These are phyloP conservation scores for Wickerhamiella nectarea DNA, from an alignment of 805 yeast species.

Conservation along the genomic window DNA sequence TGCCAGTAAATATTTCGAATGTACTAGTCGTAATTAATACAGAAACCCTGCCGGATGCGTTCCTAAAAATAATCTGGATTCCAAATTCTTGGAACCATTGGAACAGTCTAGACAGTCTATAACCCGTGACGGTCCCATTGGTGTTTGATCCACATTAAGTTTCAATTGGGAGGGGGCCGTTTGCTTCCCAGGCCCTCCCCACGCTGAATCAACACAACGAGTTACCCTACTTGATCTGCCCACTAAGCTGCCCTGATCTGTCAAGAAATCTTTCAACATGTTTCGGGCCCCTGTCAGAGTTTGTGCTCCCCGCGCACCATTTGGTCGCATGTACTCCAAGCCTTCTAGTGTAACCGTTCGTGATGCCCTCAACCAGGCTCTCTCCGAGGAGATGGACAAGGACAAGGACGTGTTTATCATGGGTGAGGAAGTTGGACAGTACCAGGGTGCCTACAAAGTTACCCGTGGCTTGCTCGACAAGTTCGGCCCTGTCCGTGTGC, in stretches of 20 bases:
- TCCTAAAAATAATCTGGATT: too few species aligned
- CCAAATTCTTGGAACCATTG: too few species aligned
- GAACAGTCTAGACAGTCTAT: too few species aligned
- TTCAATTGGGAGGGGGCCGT: too few species aligned
- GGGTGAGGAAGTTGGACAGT: slow-evolving; percentile 99
- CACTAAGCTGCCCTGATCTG: not conserved
- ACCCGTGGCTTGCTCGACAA: slow-evolving; percentile 91
- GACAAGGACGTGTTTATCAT: slow-evolving; percentile 87
- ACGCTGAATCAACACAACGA: not conserved
- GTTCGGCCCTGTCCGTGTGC: slow-evolving; percentile 84
- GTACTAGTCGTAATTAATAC: too few species aligned
- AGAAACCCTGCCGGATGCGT: too few species aligned
- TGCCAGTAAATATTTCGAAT: too few species aligned
- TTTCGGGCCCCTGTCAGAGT: not conserved
- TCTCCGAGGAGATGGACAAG: slow-evolving; percentile 94
- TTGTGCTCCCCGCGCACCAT: not conserved
- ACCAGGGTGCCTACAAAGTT: slow-evolving; percentile 97
- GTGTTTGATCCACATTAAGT: too few species aligned
- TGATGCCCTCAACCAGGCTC: slow-evolving; percentile 88
- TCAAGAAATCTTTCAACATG: not conserved
- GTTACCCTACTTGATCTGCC: not conserved
- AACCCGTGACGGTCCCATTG: too few species aligned
- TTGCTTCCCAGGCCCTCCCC: too few species aligned
- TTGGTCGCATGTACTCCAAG: slow-evolving; percentile 1
- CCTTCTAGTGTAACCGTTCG: slow-evolving; percentile 59